A percentile compares a stretch with the other conserved stretches of the same genome.
Evolutionary conservation across 495 filamentous ascomycete genomes (phyloP).

Genomic region (Lophiotrema nucula): DNA sequence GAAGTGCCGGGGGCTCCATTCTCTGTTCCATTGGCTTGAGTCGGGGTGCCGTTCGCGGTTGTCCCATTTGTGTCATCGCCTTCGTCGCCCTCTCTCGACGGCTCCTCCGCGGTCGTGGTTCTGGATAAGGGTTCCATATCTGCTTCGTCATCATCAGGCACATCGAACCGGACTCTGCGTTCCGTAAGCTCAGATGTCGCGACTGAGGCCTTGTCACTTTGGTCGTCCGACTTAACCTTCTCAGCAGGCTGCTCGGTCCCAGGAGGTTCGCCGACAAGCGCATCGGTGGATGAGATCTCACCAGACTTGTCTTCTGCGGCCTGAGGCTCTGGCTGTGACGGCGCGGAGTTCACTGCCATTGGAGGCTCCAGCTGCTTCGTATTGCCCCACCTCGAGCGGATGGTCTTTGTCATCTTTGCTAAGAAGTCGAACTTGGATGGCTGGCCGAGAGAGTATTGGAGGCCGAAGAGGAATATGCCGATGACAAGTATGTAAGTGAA

Average conservation of each 20-base stretch:
- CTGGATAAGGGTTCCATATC: conserved; percentile 22
- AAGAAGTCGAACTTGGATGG: too few species aligned
- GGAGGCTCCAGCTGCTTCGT: neutral
- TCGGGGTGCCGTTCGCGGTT: neutral
- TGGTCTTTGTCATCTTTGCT: neutral
- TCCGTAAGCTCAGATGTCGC: neutral
- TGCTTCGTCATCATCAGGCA: conserved; percentile 28
- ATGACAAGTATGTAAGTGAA: neutral
- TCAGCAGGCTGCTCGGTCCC: neutral
- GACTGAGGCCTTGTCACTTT: neutral
- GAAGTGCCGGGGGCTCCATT: conserved; percentile 38
- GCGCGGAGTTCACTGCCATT: neutral
- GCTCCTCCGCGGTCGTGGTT: conserved; percentile 25
- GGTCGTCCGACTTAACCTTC: neutral
- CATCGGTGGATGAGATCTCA: neutral
- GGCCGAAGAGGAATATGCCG: neutral
- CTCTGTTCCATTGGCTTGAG: neutral
- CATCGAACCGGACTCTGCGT: conserved; percentile 9
- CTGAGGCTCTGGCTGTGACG: neutral
- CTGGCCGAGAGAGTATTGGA: too few species aligned
- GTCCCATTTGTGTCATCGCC: neutral
- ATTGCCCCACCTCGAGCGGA: neutral
- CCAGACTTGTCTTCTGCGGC: neutral
- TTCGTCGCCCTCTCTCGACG: conserved; percentile 8
- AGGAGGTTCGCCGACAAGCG: neutral